phyloP scores from a whole-genome alignment of 1,284 basidiomycete species.

The Melampsora larici-populina region DNA sequence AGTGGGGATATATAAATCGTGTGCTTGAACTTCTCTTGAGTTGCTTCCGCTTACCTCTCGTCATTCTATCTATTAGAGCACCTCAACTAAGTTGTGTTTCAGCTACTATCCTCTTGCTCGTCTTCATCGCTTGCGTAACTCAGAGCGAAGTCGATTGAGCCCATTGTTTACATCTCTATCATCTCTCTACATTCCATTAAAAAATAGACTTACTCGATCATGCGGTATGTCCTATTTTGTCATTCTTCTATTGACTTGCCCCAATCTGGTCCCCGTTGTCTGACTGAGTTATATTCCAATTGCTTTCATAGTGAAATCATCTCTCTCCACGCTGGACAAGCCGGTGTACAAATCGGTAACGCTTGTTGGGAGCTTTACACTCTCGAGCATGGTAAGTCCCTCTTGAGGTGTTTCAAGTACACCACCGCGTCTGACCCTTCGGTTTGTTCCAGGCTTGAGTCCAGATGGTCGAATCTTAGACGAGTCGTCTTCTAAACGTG shows the following conservation, averaged over 20 bases:
- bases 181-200: background rate
- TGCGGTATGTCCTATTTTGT: background rate
- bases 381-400: conserved; percentile 86
- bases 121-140: conserved; percentile 11
- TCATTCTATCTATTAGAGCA: no score
- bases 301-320: conserved; percentile 63
- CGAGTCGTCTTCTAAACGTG: conserved; percentile 51
- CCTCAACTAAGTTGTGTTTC: background rate
- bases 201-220: background rate
- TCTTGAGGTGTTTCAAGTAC: conserved; percentile 30
- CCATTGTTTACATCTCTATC: background rate
- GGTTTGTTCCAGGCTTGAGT: conserved; percentile 41
- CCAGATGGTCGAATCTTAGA: conserved; percentile 53
- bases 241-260: background rate
- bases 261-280: background rate
- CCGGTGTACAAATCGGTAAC: conserved; percentile 94
- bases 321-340: conserved; percentile 89
- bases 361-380: conserved; percentile 85
- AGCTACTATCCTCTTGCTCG: background rate
- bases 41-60: no score
- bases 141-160: background rate
- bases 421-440: conserved; percentile 7
- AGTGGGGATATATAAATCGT: no score
- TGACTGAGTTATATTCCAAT: background rate
- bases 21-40: no score